Conservation (phyloP, 2,329 filamentous ascomycete genomes). For the Aspergillus hortae region DNA sequence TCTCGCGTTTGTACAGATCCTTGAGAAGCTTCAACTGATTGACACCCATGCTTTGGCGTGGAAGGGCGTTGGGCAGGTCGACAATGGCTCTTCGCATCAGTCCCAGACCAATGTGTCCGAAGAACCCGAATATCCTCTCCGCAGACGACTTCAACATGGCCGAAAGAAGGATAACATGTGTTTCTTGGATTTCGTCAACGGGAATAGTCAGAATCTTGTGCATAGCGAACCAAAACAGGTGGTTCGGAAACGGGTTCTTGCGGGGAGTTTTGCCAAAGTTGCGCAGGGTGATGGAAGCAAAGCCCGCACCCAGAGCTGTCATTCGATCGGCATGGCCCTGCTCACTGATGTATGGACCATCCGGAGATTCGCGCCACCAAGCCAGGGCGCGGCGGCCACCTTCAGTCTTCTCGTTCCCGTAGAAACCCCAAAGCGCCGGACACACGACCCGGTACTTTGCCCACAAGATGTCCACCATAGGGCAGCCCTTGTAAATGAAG, state of each 20-base stretch:
- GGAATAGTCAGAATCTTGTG: slow-evolving; percentile 75
- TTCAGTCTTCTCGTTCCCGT: slow-evolving; percentile 69
- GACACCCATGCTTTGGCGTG: slow-evolving; percentile 34
- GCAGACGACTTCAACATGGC: slow-evolving; percentile 71
- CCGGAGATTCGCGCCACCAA: slow-evolving; percentile 60
- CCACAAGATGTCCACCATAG: slow-evolving; percentile 78
- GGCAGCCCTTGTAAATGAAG: slow-evolving; percentile 63
- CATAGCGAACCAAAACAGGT: slow-evolving; percentile 77
- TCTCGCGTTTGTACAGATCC: slow-evolving; percentile 35
- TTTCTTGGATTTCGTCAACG: slow-evolving; percentile 62
- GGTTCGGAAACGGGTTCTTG: slow-evolving; percentile 71
- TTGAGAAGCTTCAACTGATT: slow-evolving; percentile 37
- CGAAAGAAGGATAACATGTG: slow-evolving; percentile 67
- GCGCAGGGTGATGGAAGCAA: slow-evolving; percentile 74
- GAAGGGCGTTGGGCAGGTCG: slow-evolving; percentile 59
- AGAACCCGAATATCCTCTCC: slow-evolving; percentile 73
- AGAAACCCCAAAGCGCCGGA: slow-evolving; percentile 80
- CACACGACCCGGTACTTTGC: slow-evolving; percentile 79
- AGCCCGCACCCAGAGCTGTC: slow-evolving; percentile 79
- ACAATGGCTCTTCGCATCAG: slow-evolving; percentile 68
- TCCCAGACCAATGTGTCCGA: slow-evolving; percentile 70
- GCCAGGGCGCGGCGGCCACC: slow-evolving; percentile 66
- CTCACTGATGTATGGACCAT: slow-evolving; percentile 59
- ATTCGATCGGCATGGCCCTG: slow-evolving; percentile 78
- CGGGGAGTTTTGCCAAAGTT: slow-evolving; percentile 71